phyloP scores from a whole-genome alignment of 192 early-diverging fungal genomes.

The Linnemannia hyalina region DNA sequence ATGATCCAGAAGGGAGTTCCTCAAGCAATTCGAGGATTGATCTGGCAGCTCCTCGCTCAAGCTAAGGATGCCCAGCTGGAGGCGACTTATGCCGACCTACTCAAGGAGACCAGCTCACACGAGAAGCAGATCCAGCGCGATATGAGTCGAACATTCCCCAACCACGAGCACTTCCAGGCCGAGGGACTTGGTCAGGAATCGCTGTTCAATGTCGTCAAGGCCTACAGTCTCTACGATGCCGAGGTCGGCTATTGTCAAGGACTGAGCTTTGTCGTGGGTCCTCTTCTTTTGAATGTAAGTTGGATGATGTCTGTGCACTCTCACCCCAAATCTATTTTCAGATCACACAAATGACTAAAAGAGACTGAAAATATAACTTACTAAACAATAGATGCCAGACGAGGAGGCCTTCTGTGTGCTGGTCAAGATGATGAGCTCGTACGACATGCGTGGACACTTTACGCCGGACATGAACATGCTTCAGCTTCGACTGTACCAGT shows the following conservation, averaged over 20 bases:
- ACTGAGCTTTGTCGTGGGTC: slow-evolving; percentile 93
- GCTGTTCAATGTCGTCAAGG: slow-evolving; percentile 92
- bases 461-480: slow-evolving; percentile 91
- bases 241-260: slow-evolving; percentile 99
- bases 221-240: slow-evolving; percentile 90
- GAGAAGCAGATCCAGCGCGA: slow-evolving; percentile 95
- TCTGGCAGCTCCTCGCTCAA: slow-evolving; percentile 93
- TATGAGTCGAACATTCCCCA: slow-evolving; percentile 92
- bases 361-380: not conserved
- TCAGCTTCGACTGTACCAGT: slow-evolving; percentile 90
- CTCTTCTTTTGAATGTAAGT: slow-evolving; percentile 91
- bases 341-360: not conserved
- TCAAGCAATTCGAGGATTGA: slow-evolving; percentile 87
- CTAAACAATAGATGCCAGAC: slow-evolving; percentile 86
- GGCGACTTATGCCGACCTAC: slow-evolving; percentile 76
- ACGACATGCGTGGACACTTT: slow-evolving; percentile 91
- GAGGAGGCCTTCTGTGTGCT: slow-evolving; percentile 97
- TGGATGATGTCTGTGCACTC: not conserved
- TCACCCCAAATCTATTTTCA: not conserved
- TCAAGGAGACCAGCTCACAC: slow-evolving; percentile 73
- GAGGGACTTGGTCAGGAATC: slow-evolving; percentile 91
- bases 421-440: slow-evolving; percentile 90
- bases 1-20: slow-evolving; percentile 93
- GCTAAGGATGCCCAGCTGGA: slow-evolving; percentile 86
- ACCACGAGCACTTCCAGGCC: slow-evolving; percentile 88